Percentiles rank a stretch among this genome's conserved stretches.
phyloP scores from a whole-genome alignment of 2,329 filamentous ascomycete species.

The Fusarium sublunatum region DNA sequence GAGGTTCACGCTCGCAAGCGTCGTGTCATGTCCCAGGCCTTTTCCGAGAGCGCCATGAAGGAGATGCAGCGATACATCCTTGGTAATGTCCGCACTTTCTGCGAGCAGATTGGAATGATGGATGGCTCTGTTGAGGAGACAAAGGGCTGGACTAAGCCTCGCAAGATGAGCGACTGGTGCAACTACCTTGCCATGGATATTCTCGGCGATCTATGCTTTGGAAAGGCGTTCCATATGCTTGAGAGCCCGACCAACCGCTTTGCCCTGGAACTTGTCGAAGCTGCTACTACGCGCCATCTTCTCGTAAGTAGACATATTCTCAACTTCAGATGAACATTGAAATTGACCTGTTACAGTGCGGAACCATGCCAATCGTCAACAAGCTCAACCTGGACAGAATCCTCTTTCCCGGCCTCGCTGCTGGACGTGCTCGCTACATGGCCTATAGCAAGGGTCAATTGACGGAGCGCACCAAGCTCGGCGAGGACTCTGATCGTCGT shows the following conservation, averaged over 20 bases:
- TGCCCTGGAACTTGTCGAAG: slow-evolving; percentile 73
- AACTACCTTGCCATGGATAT: slow-evolving; percentile 73
- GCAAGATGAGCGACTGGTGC: slow-evolving; percentile 73
- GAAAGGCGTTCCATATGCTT: slow-evolving; percentile 72
- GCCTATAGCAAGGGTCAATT: slow-evolving; percentile 75
- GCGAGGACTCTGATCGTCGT: slow-evolving; percentile 73
- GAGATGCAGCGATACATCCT: slow-evolving; percentile 76
- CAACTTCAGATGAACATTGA: neutral
- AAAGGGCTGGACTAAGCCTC: slow-evolving; percentile 68
- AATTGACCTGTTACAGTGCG: slow-evolving; percentile 63
- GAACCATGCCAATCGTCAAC: slow-evolving; percentile 76
- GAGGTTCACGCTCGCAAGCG: slow-evolving; percentile 76
- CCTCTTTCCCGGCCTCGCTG: slow-evolving; percentile 74
- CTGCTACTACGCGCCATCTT: slow-evolving; percentile 74
- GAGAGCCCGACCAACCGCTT: slow-evolving; percentile 71
- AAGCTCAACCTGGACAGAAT: slow-evolving; percentile 74
- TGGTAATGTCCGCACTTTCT: slow-evolving; percentile 74
- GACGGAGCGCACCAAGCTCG: slow-evolving; percentile 72
- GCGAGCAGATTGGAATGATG: slow-evolving; percentile 63
- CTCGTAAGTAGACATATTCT: slow-evolving; percentile 63
- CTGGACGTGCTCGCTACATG: slow-evolving; percentile 76
- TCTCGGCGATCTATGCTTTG: slow-evolving; percentile 69
- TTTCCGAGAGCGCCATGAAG: slow-evolving; percentile 73
- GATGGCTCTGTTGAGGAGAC: slow-evolving; percentile 58
- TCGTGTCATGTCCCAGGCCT: slow-evolving; percentile 77